These are phyloP conservation scores for Metarhizium humberi DNA, from an alignment of 2,329 filamentous ascomycete species.

Conservation along the genomic window DNA sequence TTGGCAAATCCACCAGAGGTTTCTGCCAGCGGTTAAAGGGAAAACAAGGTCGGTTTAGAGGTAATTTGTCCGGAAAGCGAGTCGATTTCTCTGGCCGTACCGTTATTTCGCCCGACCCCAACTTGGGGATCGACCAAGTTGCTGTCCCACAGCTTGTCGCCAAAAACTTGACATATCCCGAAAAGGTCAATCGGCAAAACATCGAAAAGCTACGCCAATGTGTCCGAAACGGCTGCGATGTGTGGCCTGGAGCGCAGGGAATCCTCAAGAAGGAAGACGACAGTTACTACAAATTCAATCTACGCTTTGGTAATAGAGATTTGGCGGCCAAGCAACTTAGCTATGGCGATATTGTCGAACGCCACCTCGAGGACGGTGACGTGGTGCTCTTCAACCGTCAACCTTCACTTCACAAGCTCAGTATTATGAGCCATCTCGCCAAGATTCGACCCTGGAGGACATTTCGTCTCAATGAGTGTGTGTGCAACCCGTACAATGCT, in stretches of 20 bases:
- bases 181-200: slow-evolving; percentile 77
- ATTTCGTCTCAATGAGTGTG: slow-evolving; percentile 95
- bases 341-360: slow-evolving; percentile 83
- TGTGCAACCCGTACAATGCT: slow-evolving; percentile 95
- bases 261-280: slow-evolving; percentile 63
- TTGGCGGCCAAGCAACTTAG: slow-evolving; percentile 64
- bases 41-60: slow-evolving; percentile 94
- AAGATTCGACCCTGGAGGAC: slow-evolving; percentile 94
- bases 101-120: slow-evolving; percentile 95
- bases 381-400: slow-evolving; percentile 97
- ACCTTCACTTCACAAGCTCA: slow-evolving; percentile 94
- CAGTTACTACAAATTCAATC: slow-evolving; percentile 57
- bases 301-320: slow-evolving; percentile 66
- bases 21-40: slow-evolving; percentile 95
- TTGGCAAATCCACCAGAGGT: slow-evolving; percentile 81
- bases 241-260: slow-evolving; percentile 83
- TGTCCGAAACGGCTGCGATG: slow-evolving; percentile 63
- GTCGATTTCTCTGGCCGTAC: slow-evolving; percentile 97
- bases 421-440: slow-evolving; percentile 91
- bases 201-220: slow-evolving; percentile 69
- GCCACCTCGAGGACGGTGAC: slow-evolving; percentile 90
- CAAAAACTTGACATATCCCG: slow-evolving; percentile 91
- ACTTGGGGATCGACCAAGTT: slow-evolving; percentile 86
- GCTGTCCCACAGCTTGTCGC: slow-evolving; percentile 88
- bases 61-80: slow-evolving; percentile 94